Percentiles rank a stretch among this genome's conserved stretches.
phyloP scores from a whole-genome alignment of 768 basidiomycete genomes.

The Serendipita sp. region DNA sequence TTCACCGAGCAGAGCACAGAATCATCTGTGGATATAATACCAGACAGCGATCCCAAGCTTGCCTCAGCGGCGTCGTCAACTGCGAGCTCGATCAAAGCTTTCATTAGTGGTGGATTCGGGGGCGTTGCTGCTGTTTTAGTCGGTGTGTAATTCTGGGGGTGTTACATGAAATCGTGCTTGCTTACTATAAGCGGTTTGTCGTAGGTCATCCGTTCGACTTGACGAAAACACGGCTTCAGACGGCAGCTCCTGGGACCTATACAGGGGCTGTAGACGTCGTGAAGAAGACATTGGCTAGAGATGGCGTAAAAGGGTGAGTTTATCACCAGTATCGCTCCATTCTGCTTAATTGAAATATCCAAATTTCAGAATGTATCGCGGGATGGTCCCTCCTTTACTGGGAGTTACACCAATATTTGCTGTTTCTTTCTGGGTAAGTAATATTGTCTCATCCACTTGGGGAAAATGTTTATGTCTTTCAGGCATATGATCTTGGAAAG shows the following conservation, averaged over 20 bases:
- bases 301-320: constrained; percentile 73
- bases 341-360: not conserved
- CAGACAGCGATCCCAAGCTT: not conserved
- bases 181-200: not conserved
- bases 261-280: constrained; percentile 89
- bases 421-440: constrained; percentile 81
- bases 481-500: constrained; percentile 93
- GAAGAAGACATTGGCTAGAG: constrained; percentile 74
- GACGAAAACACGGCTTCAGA: constrained; percentile 92
- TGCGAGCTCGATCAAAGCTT: constrained; percentile 50
- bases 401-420: constrained; percentile 98
- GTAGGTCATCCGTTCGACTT: constrained; percentile 95
- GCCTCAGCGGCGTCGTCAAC: constrained; percentile 15
- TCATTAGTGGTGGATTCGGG: constrained; percentile 87
- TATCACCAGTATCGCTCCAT: not conserved
- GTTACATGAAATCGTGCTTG: not conserved
- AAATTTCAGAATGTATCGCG: constrained; percentile 58
- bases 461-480: not conserved
- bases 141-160: constrained; percentile 35
- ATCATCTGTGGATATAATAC: not conserved
- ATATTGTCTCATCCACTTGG: constrained; percentile 13
- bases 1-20: not conserved
- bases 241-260: constrained; percentile 76
- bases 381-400: constrained; percentile 82
- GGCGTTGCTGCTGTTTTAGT: constrained; percentile 79